Evolutionary conservation across 441 rosid species (phyloP), one percentile per base, ranked within the genome.

Genomic region (Isatis lusitanica): DNA sequence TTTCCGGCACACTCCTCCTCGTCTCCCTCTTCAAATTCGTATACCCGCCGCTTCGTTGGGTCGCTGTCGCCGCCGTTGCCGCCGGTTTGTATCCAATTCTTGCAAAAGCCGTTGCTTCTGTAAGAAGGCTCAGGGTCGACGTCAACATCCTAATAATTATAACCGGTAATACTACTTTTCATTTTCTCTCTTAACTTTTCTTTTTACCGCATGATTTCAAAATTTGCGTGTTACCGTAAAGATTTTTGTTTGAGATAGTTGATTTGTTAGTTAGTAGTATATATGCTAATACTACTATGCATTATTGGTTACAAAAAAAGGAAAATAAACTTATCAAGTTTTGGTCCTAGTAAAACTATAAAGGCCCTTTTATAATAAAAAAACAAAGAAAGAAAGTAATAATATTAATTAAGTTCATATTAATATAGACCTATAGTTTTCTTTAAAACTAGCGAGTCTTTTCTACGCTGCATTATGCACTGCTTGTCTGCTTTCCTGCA

Each of bases 41-140:
- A 0, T 92, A 75, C 47, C 62, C 72, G 33, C 99, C 99, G 0
- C 6, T 90, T 2, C 79, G 74, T 2, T 94, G 97, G 98, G 7
- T 89, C 15, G 96, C 99, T 0, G 68, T 94, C 0, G 93, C 69
- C 0, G 94, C 97, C 0, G 94, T 88, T 0, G 88, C 76, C 0
- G 70, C 84, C 2, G 99, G 97, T 47, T 80, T 87, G 39, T 71
- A 63, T 59, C 97, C 98, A 0, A 75, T 94, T 6, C 26, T 82
- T 43, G 70, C 83, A 36, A 94, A 87, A 80, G 88, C 81, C 18
- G 18, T 78, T 6, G 82, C 83, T 0, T 85, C 99, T 3, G 0
- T 88, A 0, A 76, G 77, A 35, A 84, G 84, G 60, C 40, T 75
- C 9, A 85, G 89, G 65, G 74, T 89, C 36, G 98, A 94, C 67